Base-by-base conservation (phyloP, 208 protist species). In the Blechomonas ayalai region DNA sequence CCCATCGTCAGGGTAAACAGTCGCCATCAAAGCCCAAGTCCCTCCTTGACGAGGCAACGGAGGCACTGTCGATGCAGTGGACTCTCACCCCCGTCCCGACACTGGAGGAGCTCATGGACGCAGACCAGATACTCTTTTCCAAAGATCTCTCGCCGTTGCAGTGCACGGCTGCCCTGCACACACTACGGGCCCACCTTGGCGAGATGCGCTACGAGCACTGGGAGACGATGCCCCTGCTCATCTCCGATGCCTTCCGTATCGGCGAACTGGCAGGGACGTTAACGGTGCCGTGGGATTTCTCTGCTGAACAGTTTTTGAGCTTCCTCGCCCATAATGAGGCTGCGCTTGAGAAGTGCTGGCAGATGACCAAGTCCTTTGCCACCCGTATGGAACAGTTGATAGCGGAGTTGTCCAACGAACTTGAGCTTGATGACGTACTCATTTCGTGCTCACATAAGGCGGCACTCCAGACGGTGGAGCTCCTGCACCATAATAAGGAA, bases 261-360 rank as follows among this genome's bases (percentile, higher is more conserved):
- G 87, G 82, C 9, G 74, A 72, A 7, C 41, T 94, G 22, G 80
- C 72, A 6, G 81, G 83, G 4, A 72, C 75, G 23, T 22, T 95
- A 26, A 92, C 79, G 5, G 59, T 95, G 25, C 88, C 88, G 39
- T 95, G 82, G 82, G 84, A 92, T 53, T 90, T 92, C 52, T 90
- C 81, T 9, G 40, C 75, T 10, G 34, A 52, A 1, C 81, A 91
- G 57, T 90, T 95, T 54, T 29, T 88, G 9, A 67, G 56, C 46
- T 95, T 95, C 58, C 52, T 95, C n/a, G 49, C 64, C 9, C 74
- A 88, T 38, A 89, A 95, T 42, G 74, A 73, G 31, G 61, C 48
- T 24, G 69, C 67, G 31, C 64, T 95, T 25, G 61, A 58, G 27
- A 38, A 52, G 28, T 83, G 71, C 39, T 75, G 84, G 9, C 59